Percentiles rank a stretch among this genome's conserved stretches.
phyloP scores from a whole-genome alignment of 2,329 filamentous ascomycete species.

The Pseudocercospora fuligena region DNA sequence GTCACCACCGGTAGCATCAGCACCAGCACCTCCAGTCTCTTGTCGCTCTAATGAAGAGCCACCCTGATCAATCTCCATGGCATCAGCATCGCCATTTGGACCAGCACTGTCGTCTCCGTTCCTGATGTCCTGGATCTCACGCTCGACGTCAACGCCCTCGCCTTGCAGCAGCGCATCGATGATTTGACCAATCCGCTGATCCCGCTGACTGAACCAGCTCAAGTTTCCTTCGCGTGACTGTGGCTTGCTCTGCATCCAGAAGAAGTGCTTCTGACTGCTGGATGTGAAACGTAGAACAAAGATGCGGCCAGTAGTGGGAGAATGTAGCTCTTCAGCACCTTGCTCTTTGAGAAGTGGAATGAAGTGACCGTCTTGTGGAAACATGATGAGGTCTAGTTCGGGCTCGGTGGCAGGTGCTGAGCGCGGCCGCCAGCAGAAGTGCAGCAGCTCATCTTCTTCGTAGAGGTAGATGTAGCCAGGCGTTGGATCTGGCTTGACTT shows the following conservation, averaged over 20 bases:
- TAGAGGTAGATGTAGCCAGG: constrained; percentile 93
- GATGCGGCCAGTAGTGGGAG: constrained; percentile 79
- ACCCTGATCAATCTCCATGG: constrained; percentile 70
- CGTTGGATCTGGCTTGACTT: constrained; percentile 72
- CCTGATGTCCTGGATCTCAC: constrained; percentile 66
- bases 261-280: constrained; percentile 87
- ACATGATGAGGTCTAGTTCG: constrained; percentile 89
- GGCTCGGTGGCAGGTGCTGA: constrained; percentile 71
- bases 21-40: constrained; percentile 78
- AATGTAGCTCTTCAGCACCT: constrained; percentile 64
- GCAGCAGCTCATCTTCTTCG: constrained; percentile 88
- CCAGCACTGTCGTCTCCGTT: constrained; percentile 67
- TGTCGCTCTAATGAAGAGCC: constrained; percentile 69
- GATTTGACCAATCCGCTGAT: constrained; percentile 85
- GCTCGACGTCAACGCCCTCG: constrained; percentile 79
- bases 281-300: constrained; percentile 93
- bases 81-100: constrained; percentile 54
- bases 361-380: constrained; percentile 87
- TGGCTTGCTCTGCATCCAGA: constrained; percentile 93
- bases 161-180: constrained; percentile 85
- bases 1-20: constrained; percentile 88
- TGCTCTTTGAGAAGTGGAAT: constrained; percentile 57
- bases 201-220: constrained; percentile 81
- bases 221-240: constrained; percentile 73
- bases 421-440: constrained; percentile 96